Base-by-base conservation (phyloP, 73 alveolate genomes). In the Blepharisma japonicum region DNA sequence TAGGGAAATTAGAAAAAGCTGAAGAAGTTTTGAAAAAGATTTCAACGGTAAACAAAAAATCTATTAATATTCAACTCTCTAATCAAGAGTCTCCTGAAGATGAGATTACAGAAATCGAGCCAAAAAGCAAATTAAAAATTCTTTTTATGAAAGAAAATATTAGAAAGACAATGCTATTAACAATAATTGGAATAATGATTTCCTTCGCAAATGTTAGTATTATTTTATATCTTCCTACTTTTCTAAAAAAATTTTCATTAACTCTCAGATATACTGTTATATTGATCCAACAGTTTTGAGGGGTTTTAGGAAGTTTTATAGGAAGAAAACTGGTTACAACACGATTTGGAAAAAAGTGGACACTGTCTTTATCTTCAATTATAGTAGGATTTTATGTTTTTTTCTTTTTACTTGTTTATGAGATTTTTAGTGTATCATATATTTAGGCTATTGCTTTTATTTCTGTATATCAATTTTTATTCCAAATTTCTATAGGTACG, bases 231-330 rank as follows among this genome's bases (percentile, higher is more conserved):
- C 14, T 61, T n/a, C 74, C 74, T 61, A 39, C 14, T 14, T 25
- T 61, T 5, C 23, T 61, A 61, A 39, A 39, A 61, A 2, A 18
- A 9, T 18, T 61, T 14, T 18, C 49, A 14, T 14, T 39, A 18
- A 14, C 74, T 20, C 18, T 9, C 39, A 25, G 50, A 18, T 61
- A 61, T 5, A 18, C 23, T 1, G 47, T 61, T 9, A 61, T 61
- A 25, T 18, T 61, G 47, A 61, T 61, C 2, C 74, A 61, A 61
- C 74, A 61, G 46, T 8, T 14, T 39, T 14, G n/a, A 20, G 74
- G 74, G 48, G 23, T 61, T 20, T 39, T 39, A 14, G 74, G 74
- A 25, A 39, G 18, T 3, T 20, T 14, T 8, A n/a, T 61, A 2
- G 74, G 74, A 1, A 25, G 47, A 9, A 8, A 61, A 9, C 47